Conservation (phyloP, 2,329 filamentous ascomycete species). For the Leptographium flavum region DNA sequence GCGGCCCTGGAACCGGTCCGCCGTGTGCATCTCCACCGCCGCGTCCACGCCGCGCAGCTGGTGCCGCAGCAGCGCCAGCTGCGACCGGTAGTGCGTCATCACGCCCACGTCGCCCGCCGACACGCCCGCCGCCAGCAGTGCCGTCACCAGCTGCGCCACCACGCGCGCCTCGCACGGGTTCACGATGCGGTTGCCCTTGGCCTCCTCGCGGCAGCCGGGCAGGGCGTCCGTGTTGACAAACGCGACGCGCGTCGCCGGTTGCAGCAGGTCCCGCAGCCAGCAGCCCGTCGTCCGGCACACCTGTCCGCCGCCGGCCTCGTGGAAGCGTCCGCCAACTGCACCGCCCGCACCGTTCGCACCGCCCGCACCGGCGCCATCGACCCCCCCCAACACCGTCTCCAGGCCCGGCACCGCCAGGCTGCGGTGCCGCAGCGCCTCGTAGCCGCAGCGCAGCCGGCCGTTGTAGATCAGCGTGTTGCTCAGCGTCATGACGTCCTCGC, state of each 20-base stretch:
- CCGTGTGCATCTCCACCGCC: conserved; percentile 86
- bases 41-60: conserved; percentile 37
- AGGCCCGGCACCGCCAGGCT: conserved; percentile 40
- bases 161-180: conserved; percentile 74
- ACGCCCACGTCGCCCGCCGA: conserved; percentile 69
- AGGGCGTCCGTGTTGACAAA: conserved; percentile 84
- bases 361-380: conserved; percentile 24
- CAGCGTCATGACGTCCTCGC: conserved; percentile 86
- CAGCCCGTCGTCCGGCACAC: conserved; percentile 35
- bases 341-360: conserved; percentile 4
- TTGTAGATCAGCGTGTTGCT: conserved; percentile 89
- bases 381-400: too few species aligned
- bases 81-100: conserved; percentile 92
- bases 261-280: conserved; percentile 62
- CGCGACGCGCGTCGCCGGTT: conserved; percentile 58
- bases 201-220: conserved; percentile 53
- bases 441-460: conserved; percentile 83
- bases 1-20: conserved; percentile 89
- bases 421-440: conserved; percentile 53
- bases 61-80: conserved; percentile 71
- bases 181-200: conserved; percentile 71
- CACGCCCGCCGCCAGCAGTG: conserved; percentile 63
- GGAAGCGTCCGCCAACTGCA: too few species aligned
- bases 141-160: conserved; percentile 65
- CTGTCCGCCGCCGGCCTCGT: too few species aligned